phyloP scores from a whole-genome alignment of 163 green algal genomes.

The Chlorella variabilis region DNA sequence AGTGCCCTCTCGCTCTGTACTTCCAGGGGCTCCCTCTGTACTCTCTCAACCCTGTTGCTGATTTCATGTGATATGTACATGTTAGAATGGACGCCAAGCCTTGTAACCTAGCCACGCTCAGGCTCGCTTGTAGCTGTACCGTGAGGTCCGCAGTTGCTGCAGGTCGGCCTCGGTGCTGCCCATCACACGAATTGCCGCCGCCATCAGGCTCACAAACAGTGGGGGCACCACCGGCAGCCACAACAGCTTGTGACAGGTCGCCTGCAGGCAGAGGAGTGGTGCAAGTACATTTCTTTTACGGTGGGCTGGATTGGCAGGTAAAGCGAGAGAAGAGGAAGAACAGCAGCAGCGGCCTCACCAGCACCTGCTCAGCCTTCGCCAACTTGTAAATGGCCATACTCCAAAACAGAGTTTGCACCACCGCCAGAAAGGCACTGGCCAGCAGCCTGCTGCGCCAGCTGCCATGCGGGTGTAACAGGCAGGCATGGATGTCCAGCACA shows the following conservation, averaged over 20 bases:
- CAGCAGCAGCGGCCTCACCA: neutral
- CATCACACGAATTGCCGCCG: neutral
- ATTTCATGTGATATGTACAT: too few species aligned
- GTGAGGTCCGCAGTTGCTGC: neutral
- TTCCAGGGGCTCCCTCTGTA: too few species aligned
- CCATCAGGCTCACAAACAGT: neutral
- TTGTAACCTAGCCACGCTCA: too few species aligned
- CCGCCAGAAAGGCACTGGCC: neutral
- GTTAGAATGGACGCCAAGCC: too few species aligned
- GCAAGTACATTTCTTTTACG: too few species aligned
- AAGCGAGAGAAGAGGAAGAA: too few species aligned
- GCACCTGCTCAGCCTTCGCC: neutral
- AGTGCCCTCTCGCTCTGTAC: too few species aligned
- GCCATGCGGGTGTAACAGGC: neutral
- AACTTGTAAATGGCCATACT: neutral
- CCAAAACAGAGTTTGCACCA: neutral
- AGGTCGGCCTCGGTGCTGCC: neutral
- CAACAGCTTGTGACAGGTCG: neutral
- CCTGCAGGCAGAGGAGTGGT: neutral
- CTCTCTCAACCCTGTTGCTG: too few species aligned
- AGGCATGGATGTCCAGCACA: neutral
- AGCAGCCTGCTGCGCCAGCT: constrained; percentile 3
- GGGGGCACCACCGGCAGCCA: constrained; percentile 34
- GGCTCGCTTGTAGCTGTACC: constrained; percentile 35
- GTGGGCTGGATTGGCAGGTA: too few species aligned